A percentile compares a stretch with the other conserved stretches of the same genome.
phyloP scores from a whole-genome alignment of 208 protist genomes.

The Trypanosoma mega region DNA sequence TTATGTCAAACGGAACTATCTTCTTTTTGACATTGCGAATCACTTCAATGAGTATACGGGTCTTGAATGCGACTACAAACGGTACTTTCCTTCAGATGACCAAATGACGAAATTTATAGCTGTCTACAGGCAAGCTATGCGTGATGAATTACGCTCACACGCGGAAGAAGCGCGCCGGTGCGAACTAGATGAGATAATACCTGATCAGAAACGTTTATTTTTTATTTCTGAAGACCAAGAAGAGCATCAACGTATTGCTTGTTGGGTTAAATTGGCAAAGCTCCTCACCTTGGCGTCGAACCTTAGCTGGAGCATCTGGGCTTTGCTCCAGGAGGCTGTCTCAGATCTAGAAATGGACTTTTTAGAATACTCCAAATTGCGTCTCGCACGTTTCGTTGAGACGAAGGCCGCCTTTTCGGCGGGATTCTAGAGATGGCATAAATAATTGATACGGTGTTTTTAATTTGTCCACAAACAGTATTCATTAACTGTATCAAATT shows the following conservation, averaged over 20 bases:
- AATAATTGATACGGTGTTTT: no score
- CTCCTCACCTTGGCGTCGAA: slow-evolving; percentile 82
- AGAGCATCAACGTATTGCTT: slow-evolving; percentile 21
- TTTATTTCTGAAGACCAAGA: slow-evolving; percentile 16
- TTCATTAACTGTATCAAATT: no score
- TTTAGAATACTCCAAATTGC: slow-evolving; percentile 65
- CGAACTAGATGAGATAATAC: slow-evolving; percentile 41
- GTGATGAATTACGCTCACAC: slow-evolving; percentile 36
- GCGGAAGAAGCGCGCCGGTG: slow-evolving; percentile 10
- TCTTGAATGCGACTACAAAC: slow-evolving; percentile 84
- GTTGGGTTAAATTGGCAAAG: slow-evolving; percentile 61
- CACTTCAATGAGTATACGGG: slow-evolving; percentile 93
- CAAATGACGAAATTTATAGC: slow-evolving; percentile 71
- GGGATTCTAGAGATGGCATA: slow-evolving; percentile 3
- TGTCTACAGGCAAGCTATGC: slow-evolving; percentile 73
- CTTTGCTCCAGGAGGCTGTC: slow-evolving; percentile 85
- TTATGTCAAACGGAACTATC: slow-evolving; percentile 85
- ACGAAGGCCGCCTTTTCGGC: slow-evolving; percentile 49
- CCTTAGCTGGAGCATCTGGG: slow-evolving; percentile 84
- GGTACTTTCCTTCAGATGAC: slow-evolving; percentile 76
- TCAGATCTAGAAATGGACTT: slow-evolving; percentile 90
- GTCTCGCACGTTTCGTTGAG: slow-evolving; percentile 66
- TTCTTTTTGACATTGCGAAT: slow-evolving; percentile 91
- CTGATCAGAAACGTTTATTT: slow-evolving; percentile 53
- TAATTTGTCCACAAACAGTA: no score